Percentiles rank a stretch among this genome's conserved stretches.
Evolutionary conservation across 2,329 filamentous ascomycete species (phyloP).

Genomic region (Graphilbum fragrans): DNA sequence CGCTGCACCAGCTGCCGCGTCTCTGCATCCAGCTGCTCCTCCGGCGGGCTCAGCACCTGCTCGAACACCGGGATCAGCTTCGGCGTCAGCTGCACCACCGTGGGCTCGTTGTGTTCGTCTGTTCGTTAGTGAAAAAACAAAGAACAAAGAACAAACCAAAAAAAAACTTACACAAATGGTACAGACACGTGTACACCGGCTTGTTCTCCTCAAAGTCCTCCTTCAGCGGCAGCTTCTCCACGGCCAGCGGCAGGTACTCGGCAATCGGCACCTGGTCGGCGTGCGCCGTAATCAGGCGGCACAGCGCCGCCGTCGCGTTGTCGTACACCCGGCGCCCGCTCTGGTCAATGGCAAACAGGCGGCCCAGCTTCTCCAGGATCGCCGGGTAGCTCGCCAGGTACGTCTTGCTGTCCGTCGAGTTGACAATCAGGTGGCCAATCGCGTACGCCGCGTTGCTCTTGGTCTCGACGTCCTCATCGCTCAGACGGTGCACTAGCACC

Average conservation of each 20-base stretch:
- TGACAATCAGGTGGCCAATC: constrained; percentile 70
- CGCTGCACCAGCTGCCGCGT: constrained; percentile 55
- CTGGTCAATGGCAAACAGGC: constrained; percentile 64
- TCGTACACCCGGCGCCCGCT: constrained; percentile 62
- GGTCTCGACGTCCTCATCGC: constrained; percentile 80
- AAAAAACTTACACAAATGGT: constrained; percentile 62
- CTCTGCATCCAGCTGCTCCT: constrained; percentile 64
- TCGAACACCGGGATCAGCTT: constrained; percentile 60
- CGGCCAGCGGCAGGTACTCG: constrained; percentile 70
- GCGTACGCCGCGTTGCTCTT: constrained; percentile 95
- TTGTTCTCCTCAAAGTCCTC: constrained; percentile 97
- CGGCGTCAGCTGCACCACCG: constrained; percentile 57
- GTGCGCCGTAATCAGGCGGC: constrained; percentile 83
- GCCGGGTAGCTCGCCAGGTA: constrained; percentile 63
- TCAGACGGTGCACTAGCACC: constrained; percentile 72
- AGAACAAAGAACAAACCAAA: constrained; percentile 12
- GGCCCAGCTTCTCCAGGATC: constrained; percentile 78
- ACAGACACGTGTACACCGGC: constrained; percentile 82
- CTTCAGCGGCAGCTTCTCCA: constrained; percentile 71
- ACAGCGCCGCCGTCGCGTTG: constrained; percentile 85
- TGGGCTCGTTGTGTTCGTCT: constrained; percentile 58
- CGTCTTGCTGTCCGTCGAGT: constrained; percentile 62
- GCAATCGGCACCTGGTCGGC: constrained; percentile 69
- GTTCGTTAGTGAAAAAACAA: neutral
- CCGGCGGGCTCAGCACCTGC: constrained; percentile 56